phyloP scores from a whole-genome alignment of 768 basidiomycete species.

The Pleurotus ostreatus region DNA sequence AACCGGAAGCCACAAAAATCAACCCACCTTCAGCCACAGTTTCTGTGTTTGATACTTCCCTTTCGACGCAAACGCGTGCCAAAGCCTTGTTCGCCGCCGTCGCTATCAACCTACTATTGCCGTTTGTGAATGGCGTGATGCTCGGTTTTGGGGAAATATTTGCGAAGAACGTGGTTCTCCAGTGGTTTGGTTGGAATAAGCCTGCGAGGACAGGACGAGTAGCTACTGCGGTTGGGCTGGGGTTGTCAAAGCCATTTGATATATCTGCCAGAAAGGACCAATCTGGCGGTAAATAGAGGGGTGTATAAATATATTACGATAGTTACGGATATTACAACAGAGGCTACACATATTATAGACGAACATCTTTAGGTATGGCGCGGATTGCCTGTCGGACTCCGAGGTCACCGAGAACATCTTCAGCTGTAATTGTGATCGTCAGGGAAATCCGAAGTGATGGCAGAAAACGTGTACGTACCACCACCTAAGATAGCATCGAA shows the following conservation, averaged over 20 bases:
- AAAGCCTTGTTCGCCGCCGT: slow-evolving; percentile 69
- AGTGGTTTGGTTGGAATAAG: slow-evolving; percentile 46
- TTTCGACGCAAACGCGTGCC: slow-evolving; percentile 63
- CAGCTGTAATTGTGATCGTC: slow-evolving; percentile 33
- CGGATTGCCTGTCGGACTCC: slow-evolving; percentile 81
- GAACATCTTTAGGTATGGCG: slow-evolving; percentile 66
- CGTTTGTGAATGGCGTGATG: slow-evolving; percentile 94
- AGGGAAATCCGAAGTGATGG: slow-evolving; percentile 19
- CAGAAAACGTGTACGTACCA: slow-evolving; percentile 25
- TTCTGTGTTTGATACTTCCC: slow-evolving; percentile 64
- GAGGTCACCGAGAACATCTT: slow-evolving; percentile 77
- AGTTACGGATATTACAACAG: neutral
- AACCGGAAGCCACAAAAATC: slow-evolving; percentile 3
- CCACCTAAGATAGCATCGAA: slow-evolving; percentile 76
- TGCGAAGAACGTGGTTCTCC: slow-evolving; percentile 70
- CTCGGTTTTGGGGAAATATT: slow-evolving; percentile 95
- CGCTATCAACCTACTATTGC: slow-evolving; percentile 80
- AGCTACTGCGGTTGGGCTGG: slow-evolving; percentile 33
- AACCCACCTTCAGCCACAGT: slow-evolving; percentile 51
- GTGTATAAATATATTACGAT: slow-evolving; percentile 3
- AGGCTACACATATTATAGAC: slow-evolving; percentile 36
- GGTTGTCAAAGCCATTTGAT: slow-evolving; percentile 13
- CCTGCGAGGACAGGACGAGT: slow-evolving; percentile 23
- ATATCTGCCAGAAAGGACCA: no score
- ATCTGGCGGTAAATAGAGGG: no score